These are phyloP conservation scores for Phytophthora macrochlamydospora DNA, from an alignment of 352 stramenopile species.

Conservation along the genomic window DNA sequence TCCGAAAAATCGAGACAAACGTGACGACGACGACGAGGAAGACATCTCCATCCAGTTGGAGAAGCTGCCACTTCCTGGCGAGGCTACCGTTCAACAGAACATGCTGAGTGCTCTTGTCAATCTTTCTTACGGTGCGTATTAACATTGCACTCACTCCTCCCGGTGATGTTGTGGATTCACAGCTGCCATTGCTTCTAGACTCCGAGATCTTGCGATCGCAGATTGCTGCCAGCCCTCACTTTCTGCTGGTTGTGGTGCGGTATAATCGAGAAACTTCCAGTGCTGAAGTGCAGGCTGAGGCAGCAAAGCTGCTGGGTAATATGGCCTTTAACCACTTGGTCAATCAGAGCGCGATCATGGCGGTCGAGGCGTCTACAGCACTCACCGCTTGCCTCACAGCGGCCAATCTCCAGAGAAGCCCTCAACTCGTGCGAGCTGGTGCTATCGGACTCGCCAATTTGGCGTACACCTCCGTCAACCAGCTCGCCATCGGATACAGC, in stretches of 20 bases:
- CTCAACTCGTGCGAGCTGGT: slow-evolving; percentile 47
- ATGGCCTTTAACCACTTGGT: slow-evolving; percentile 70
- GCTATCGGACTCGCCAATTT: slow-evolving; percentile 69
- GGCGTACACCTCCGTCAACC: slow-evolving; percentile 69
- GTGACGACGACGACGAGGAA: slow-evolving; percentile 16
- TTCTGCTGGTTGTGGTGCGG: slow-evolving; percentile 51
- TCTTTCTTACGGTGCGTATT: slow-evolving; percentile 58
- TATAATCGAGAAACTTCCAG: slow-evolving; percentile 53
- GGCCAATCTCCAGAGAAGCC: slow-evolving; percentile 37
- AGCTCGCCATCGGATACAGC: slow-evolving; percentile 78
- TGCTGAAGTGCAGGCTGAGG: slow-evolving; percentile 48
- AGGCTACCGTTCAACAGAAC: slow-evolving; percentile 46
- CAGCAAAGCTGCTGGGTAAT: slow-evolving; percentile 71
- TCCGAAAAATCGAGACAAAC: slow-evolving; percentile 26
- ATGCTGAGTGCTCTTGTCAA: slow-evolving; percentile 70
- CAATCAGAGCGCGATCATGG: slow-evolving; percentile 74
- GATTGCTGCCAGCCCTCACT: slow-evolving; percentile 65
- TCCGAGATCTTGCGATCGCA: slow-evolving; percentile 78
- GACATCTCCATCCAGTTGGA: slow-evolving; percentile 37
- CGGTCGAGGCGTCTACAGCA: slow-evolving; percentile 54
- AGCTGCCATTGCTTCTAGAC: slow-evolving; percentile 30
- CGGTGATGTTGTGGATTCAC: background rate
- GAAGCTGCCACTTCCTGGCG: slow-evolving; percentile 43
- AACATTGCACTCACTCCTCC: slow-evolving; percentile 3
- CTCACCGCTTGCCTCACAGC: slow-evolving; percentile 40